phyloP scores from a whole-genome alignment of 176 grass and related monocot species.

The Cymbopogon citratus region DNA sequence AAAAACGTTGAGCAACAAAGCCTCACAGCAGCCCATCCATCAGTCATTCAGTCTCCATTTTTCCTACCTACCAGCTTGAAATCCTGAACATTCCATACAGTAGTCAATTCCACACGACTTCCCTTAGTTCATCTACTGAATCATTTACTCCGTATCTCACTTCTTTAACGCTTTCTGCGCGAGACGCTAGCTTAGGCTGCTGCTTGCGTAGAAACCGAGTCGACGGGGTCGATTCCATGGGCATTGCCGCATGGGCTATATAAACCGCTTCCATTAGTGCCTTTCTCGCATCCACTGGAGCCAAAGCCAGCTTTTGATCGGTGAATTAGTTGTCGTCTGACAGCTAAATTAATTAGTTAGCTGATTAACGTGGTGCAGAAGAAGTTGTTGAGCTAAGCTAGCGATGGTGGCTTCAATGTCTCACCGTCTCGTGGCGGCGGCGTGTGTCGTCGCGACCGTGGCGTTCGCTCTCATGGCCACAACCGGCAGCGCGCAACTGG shows the following conservation, averaged over 20 bases:
- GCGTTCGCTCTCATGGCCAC: slow-evolving; percentile 26
- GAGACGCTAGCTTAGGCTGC: not conserved
- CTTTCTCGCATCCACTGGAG: not conserved
- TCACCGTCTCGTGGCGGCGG: not conserved
- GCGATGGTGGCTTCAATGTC: not conserved
- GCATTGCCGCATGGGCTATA: slow-evolving; percentile 8
- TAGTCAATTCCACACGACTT: slow-evolving; percentile 1
- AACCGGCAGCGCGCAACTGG: slow-evolving; percentile 33
- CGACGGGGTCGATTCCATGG: not conserved
- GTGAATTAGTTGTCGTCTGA: not conserved
- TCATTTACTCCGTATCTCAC: not conserved
- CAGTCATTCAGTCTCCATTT: not conserved
- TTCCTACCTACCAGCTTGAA: slow-evolving; percentile 34
- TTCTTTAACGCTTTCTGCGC: not conserved
- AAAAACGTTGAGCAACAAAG: not conserved
- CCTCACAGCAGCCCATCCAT: not conserved
- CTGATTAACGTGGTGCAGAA: not conserved
- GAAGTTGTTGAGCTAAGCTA: not conserved
- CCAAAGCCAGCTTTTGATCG: not conserved
- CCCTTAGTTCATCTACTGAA: not conserved
- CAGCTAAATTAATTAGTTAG: not conserved
- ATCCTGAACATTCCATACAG: not conserved
- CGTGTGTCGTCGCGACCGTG: slow-evolving; percentile 8
- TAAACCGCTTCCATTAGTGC: slow-evolving; percentile 1
- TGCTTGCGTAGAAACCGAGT: not conserved